Base-by-base conservation (phyloP, 2,329 filamentous ascomycete species). In the Colletotrichum sp. region DNA sequence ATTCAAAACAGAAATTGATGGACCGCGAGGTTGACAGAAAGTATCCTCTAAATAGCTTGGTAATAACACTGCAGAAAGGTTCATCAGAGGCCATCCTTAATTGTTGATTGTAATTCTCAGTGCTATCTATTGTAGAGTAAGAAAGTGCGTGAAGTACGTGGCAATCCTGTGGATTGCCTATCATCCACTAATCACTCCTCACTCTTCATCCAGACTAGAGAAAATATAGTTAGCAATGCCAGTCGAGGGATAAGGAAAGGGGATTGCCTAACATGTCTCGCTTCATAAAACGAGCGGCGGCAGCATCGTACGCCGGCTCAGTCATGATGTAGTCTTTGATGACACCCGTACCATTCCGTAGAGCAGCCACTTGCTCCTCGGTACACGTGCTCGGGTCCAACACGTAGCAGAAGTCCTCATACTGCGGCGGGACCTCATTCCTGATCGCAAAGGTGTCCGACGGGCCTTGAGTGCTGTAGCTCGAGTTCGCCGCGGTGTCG, bases 321-420 rank as follows among this genome's bases (percentile, higher is more conserved):
- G 71, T 24, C 28, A 76, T 67, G 36, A 76, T 67, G 36, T 74
- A 85, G 66, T 86, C 79, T 67, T 79, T 88, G 28, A 93, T 86
- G 3, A 87, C 84, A 0, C 90, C 92, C 57, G 89, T 82, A 4
- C 89, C 88, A 2, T 83, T 83, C 7, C 85, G 81, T 48, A 94
- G 88, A 79, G 87, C 88, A 18, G 84, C 82, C 71, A 87, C 87
- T 79, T 93, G 87, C 10, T 90, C 88, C 1, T 86, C 80, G 1
- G 87, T 89, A 80, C 80, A 82, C 12, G 80, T 76, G 61, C 68
- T 71, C 18, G 74, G 26, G 52, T 79, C 76, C 4, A 79, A 64
- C 16, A 81, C 63, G 72, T 79, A 82, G 78, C 81, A 82, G 52
- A 78, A 81, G 72, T 79, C 75, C 6, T 72, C 55, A 59, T 79